Evolutionary conservation across 768 basidiomycete genomes (phyloP).

Genomic region (Sutorius australiensis): DNA sequence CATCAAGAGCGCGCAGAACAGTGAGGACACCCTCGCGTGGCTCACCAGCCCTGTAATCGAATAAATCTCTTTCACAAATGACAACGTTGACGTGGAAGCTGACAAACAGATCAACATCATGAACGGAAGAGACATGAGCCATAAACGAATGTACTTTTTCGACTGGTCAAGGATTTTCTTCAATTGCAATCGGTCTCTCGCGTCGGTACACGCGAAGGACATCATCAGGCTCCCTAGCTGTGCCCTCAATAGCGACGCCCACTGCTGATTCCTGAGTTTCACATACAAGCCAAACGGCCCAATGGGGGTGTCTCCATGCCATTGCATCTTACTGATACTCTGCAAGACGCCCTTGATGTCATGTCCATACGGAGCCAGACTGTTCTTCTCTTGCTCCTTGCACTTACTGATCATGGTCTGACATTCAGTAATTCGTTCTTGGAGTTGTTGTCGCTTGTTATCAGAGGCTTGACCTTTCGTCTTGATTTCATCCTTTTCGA

Average conservation of each 20-base stretch:
- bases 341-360: conserved; percentile 57
- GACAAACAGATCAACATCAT: conserved; percentile 9
- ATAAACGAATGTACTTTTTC: conserved; percentile 57
- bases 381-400: conserved; percentile 51
- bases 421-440: conserved; percentile 42
- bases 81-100: conserved; percentile 54
- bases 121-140: neutral
- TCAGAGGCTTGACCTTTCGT: conserved; percentile 38
- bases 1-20: conserved; percentile 77
- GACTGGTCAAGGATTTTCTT: conserved; percentile 50
- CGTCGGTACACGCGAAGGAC: conserved; percentile 72
- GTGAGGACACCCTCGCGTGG: conserved; percentile 61
- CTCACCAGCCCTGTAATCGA: conserved; percentile 77
- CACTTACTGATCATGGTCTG: conserved; percentile 50
- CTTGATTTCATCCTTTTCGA: conserved; percentile 31
- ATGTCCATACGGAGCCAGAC: conserved; percentile 57
- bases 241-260: conserved; percentile 61
- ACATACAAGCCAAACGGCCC: conserved; percentile 82
- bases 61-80: conserved; percentile 68
- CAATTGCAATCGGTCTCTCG: conserved; percentile 55
- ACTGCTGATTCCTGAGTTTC: conserved; percentile 64
- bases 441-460: conserved; percentile 27
- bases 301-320: conserved; percentile 64
- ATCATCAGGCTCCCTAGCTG: conserved; percentile 58
- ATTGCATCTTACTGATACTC: conserved; percentile 46